phyloP scores from a whole-genome alignment of 768 basidiomycete species.

The Leccinum rimulosum region DNA sequence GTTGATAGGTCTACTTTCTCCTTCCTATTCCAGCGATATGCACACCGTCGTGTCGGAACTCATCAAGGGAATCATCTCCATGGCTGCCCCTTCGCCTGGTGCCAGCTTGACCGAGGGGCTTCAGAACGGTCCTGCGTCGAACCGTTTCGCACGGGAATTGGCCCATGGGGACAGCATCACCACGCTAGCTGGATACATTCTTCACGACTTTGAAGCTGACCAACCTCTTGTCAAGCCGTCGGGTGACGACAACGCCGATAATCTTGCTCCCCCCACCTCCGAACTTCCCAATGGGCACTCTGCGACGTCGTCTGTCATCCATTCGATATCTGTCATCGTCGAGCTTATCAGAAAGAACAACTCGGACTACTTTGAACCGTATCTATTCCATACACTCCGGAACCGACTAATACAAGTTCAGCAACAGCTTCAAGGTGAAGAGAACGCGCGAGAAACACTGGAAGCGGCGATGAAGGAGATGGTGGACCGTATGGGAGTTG shows the following conservation, averaged over 20 bases:
- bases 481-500: slow-evolving; percentile 84
- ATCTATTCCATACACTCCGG: slow-evolving; percentile 90
- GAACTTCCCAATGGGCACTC: slow-evolving; percentile 44
- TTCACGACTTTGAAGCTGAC: slow-evolving; percentile 53
- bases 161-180: slow-evolving; percentile 69
- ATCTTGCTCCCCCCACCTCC: slow-evolving; percentile 1
- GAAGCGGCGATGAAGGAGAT: slow-evolving; percentile 77
- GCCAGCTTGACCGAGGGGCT: slow-evolving; percentile 69
- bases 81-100: slow-evolving; percentile 85
- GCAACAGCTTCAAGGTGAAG: slow-evolving; percentile 57
- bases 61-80: slow-evolving; percentile 91
- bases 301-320: slow-evolving; percentile 75
- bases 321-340: slow-evolving; percentile 85
- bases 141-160: slow-evolving; percentile 86
- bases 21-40: slow-evolving; percentile 66
- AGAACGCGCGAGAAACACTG: slow-evolving; percentile 62
- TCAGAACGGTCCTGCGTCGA: slow-evolving; percentile 72
- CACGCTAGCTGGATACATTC: slow-evolving; percentile 72
- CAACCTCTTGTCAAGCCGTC: slow-evolving; percentile 20
- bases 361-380: slow-evolving; percentile 97
- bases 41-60: slow-evolving; percentile 89
- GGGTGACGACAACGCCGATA: slow-evolving; percentile 13
- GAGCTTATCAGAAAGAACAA: slow-evolving; percentile 97
- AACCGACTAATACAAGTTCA: slow-evolving; percentile 88
- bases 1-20: slow-evolving; percentile 80